Base-by-base conservation (phyloP, 179 eudicot species). In the Silene coronaria region DNA sequence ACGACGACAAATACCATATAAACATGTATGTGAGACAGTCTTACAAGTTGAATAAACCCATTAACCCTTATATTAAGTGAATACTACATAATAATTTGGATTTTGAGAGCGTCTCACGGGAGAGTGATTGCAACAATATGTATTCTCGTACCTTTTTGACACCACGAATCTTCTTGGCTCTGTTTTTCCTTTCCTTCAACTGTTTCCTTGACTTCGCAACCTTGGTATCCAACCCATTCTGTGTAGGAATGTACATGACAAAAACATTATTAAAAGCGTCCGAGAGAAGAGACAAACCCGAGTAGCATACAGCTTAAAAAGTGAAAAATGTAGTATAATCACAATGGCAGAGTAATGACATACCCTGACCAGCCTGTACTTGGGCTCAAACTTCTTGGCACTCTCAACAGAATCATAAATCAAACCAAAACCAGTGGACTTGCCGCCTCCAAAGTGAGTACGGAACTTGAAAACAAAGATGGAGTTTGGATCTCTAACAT, bases 141-240 rank as follows among this genome's bases (percentile, higher is more conserved):
- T 14, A 68, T 10, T 69, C 19, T 12, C 24, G 23, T 84, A 91
- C 97, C 96, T 93, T 93, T 88, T 93, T 93, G 16, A 93, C 96
- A 82, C 98, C 98, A 67, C 98, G 89, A 71, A 93, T 86, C 89
- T 91, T 93, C 91, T 87, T 93, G 0, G 98, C 86, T 67, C 98
- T 89, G 87, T 93, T 93, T 88, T 91, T 93, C 80, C 97, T 81
- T 75, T 93, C 98, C 85, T 93, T 93, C 88, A 91, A 12, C 70
- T 93, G 98, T 71, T 91, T 93, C 87, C 98, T 89, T 0, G 97
- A 93, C 81, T 88, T 93, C 86, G 88, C 97, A 34, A 91, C 75
- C 91, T 91, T 92, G 77, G 92, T 91, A 71, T 80, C 95, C 77
- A 93, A 82, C 63, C 98, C 98, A 79, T 93, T 93, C 97, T 93